Base-by-base conservation (phyloP, 75 land plant genomes). In the Azolla pinnata region DNA sequence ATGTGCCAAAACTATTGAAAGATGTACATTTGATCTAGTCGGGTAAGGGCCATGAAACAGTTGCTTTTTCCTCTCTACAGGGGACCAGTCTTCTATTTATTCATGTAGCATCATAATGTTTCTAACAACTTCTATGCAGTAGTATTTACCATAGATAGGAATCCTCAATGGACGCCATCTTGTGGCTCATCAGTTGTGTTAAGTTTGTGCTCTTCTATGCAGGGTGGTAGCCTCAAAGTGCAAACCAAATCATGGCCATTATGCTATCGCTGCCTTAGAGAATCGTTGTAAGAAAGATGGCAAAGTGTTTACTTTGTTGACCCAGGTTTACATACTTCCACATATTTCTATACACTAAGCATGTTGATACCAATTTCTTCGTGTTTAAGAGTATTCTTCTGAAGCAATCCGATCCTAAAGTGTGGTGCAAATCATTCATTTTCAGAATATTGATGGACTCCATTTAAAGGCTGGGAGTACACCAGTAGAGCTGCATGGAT, bases 401-500 rank as follows among this genome's bases (percentile, higher is more conserved):
- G n/a, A n/a, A n/a, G n/a, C n/a, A n/a, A n/a, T n/a, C n/a, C n/a
- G n/a, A n/a, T n/a, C n/a, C n/a, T n/a, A n/a, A n/a, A n/a, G n/a
- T n/a, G n/a, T n/a, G n/a, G n/a, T n/a, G n/a, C n/a, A n/a, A n/a
- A n/a, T n/a, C n/a, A n/a, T n/a, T n/a, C 49, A 46, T 14, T 4
- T 46, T 42, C 65, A 77, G 80, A 77, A 77, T 56, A 73, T 77
- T 29, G 80, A 77, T 63, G 80, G 68, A 20, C 62, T 77, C 26
- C 80, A 77, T 30, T 33, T 16, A 33, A 54, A 58, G 27, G 71
- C 80, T 18, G 80, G 80, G 27, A 77, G 75, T 55, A 31, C 65
- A 30, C 67, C 71, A 24, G 80, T 72, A 31, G 80, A 77, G 62
- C 72, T 77, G 21, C 80, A 77, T 59, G 80, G 80, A 28, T 77